Conservation (phyloP, 768 basidiomycete species). For the Naematelia encephala region DNA sequence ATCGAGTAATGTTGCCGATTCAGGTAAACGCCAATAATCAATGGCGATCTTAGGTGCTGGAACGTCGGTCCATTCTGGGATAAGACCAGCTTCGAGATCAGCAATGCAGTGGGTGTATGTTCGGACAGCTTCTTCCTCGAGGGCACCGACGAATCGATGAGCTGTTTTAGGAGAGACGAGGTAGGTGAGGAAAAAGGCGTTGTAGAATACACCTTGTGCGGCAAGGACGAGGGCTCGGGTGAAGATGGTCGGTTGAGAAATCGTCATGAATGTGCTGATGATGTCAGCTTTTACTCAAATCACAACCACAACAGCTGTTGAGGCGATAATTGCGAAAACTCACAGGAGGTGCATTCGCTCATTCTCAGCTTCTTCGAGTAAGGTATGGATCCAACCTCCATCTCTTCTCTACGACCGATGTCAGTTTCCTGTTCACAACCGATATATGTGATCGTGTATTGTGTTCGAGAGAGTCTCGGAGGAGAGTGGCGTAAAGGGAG, state of each 20-base stretch:
- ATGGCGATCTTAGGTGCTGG: conserved; percentile 85
- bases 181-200: conserved; percentile 64
- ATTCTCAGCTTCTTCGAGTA: conserved; percentile 92
- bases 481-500: background rate
- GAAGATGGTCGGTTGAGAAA: conserved; percentile 71
- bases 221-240: conserved; percentile 81
- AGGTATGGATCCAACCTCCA: conserved; percentile 82
- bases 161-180: conserved; percentile 52
- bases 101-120: conserved; percentile 84
- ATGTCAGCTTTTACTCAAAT: background rate
- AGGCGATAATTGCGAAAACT: no score
- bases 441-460: background rate
- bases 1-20: conserved; percentile 60
- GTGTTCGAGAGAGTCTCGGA: background rate
- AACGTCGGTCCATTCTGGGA: conserved; percentile 58
- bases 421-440: conserved; percentile 6
- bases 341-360: conserved; percentile 94
- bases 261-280: conserved; percentile 86
- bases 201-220: conserved; percentile 68
- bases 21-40: conserved; percentile 65
- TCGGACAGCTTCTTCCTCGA: conserved; percentile 92
- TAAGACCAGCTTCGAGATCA: conserved; percentile 60
- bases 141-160: conserved; percentile 85
- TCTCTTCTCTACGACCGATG: conserved; percentile 55
- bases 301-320: conserved; percentile 19